Base-by-base conservation (phyloP, 257 asterid genomes). In the Orobanche coerulescens region DNA sequence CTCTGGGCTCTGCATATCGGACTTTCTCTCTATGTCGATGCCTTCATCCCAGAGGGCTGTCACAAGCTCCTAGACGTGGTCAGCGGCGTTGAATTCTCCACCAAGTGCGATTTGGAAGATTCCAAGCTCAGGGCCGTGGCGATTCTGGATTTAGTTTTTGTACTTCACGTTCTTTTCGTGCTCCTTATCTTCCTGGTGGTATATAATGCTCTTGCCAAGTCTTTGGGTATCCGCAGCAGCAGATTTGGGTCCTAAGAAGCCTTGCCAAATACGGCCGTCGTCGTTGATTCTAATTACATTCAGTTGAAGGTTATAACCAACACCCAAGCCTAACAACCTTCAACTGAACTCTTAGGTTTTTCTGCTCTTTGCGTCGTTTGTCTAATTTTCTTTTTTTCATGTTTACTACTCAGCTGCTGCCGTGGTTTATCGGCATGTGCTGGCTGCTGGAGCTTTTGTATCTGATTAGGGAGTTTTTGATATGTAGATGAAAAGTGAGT, bases 21-120 rank as follows among this genome's bases (percentile, higher is more conserved):
- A 19, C 86, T 88, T 15, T 78, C 95, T 5, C 85, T 88, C 28
- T 85, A 88, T 23, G 94, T 91, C 0, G 96, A 91, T n/a, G 94
- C 94, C 3, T 91, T 91, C 69, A 82, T 91, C 26, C 98, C 98
- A 0, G 93, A 85, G 64, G 98, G 98, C 23, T 91, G 98, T 76
- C 97, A 91, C 79, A 85, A 85, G 86, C 76, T 91, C 52, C 79
- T 91, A 0, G 97, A 88, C 48, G 98, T 88, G 10, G 85, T 85
- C 36, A 85, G 84, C 57, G 96, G 98, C 7, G 90, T 91, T 10
- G 96, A 91, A 67, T 95, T 96, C n/a, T 85, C 95, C 14, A 91
- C 98, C 22, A 91, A 85, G 74, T 91, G 98, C 54, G 98, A 91
- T 46, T 73, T 88, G 71, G 97, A 91, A 25, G 98, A 91, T 66